These are phyloP conservation scores for Tillandsia leiboldiana DNA, from an alignment of 176 grass and related monocot genomes.

Conservation along the genomic window DNA sequence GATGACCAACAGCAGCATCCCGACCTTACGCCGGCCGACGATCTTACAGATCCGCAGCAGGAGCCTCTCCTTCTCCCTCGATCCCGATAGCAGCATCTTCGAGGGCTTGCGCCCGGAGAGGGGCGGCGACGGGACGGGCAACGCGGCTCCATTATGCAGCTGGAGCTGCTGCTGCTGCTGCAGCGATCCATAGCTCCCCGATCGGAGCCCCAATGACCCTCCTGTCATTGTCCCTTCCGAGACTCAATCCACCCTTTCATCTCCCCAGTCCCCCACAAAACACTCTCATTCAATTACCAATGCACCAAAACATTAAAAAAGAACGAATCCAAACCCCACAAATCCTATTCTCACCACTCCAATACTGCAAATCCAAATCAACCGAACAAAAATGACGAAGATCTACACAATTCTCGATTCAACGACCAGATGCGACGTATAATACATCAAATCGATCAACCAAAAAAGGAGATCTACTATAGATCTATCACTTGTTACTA, in stretches of 20 bases:
- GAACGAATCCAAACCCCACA: too few relatives aligned
- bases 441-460: too few relatives aligned
- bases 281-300: too few relatives aligned
- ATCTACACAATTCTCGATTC: too few relatives aligned
- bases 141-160: slow-evolving; percentile 13
- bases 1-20: slow-evolving; percentile 68
- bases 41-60: slow-evolving; percentile 70
- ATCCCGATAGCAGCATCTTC: slow-evolving; percentile 36
- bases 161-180: slow-evolving; percentile 39
- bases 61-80: slow-evolving; percentile 37
- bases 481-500: too few relatives aligned
- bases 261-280: background rate
- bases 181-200: slow-evolving; percentile 87
- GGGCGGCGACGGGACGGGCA: slow-evolving; percentile 28
- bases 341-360: too few relatives aligned
- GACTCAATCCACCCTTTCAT: background rate
- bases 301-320: too few relatives aligned
- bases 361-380: too few relatives aligned
- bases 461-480: too few relatives aligned
- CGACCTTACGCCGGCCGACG: slow-evolving; percentile 37
- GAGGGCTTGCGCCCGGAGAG: slow-evolving; percentile 33
- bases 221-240: background rate
- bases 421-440: too few relatives aligned
- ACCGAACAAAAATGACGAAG: too few relatives aligned
- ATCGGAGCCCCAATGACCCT: slow-evolving; percentile 72